Evolutionary conservation across 108 stramenopile species (phyloP).

Genomic region (Cylindrotheca fusiformis): DNA sequence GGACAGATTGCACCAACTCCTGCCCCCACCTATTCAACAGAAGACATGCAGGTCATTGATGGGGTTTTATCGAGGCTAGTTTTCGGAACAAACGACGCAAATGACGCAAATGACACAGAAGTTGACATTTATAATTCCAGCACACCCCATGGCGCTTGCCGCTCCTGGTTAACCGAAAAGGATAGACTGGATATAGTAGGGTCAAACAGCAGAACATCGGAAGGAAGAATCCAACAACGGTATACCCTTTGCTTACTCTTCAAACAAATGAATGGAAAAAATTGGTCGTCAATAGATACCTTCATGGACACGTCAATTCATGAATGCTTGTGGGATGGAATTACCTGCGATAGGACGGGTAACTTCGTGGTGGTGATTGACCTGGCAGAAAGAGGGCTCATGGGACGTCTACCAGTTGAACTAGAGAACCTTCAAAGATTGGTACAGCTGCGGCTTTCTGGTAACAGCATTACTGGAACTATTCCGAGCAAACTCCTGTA

Average conservation of each 20-base stretch:
- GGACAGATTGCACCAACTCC: too few relatives aligned
- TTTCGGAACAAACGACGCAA: not conserved
- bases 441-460: not conserved
- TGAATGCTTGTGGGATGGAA: not conserved
- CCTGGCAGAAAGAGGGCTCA: not conserved
- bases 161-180: not conserved
- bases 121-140: not conserved
- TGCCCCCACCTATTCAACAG: not conserved
- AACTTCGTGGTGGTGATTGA: not conserved
- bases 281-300: not conserved
- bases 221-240: not conserved
- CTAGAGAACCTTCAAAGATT: not conserved
- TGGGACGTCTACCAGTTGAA: not conserved
- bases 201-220: not conserved
- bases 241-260: not conserved
- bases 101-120: not conserved
- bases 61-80: not conserved
- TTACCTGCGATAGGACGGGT: not conserved
- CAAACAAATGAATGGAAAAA: not conserved
- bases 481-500: not conserved
- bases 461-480: not conserved
- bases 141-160: not conserved
- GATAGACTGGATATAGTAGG: not conserved
- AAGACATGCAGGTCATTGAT: not conserved
- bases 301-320: not conserved